Percentiles rank a stretch among this genome's conserved stretches.
These are phyloP conservation scores for Fusarium ramigenum DNA, from an alignment of 2,329 filamentous ascomycete species.

Conservation along the genomic window DNA sequence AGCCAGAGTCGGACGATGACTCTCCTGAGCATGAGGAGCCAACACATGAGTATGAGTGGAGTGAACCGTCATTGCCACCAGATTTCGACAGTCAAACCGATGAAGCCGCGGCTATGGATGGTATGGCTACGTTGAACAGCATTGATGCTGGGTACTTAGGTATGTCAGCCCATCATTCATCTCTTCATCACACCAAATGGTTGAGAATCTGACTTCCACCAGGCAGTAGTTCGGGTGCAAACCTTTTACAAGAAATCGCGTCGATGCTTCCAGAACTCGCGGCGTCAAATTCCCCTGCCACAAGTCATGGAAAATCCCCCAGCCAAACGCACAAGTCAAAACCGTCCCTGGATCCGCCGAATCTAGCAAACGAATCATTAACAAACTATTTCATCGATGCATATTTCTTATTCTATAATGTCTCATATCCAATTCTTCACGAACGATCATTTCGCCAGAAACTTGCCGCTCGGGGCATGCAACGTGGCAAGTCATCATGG, in stretches of 20 bases:
- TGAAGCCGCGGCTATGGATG: background rate
- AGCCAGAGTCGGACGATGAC: background rate
- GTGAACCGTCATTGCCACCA: background rate
- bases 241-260: background rate
- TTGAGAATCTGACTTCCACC: background rate
- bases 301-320: background rate
- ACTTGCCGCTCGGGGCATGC: background rate
- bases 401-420: background rate
- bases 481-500: background rate
- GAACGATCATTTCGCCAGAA: background rate
- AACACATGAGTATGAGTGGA: background rate
- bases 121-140: background rate
- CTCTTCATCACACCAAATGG: rapidly evolving
- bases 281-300: background rate
- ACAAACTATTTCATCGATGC: background rate
- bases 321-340: background rate
- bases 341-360: background rate
- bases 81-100: background rate
- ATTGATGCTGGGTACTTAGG: background rate
- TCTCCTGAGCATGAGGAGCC: background rate
- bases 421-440: background rate
- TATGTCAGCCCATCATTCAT: background rate
- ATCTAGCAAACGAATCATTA: background rate
- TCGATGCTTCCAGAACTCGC: background rate
- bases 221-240: background rate